These are phyloP conservation scores for Peronospora tabacina DNA, from an alignment of 352 stramenopile genomes.

Conservation along the genomic window DNA sequence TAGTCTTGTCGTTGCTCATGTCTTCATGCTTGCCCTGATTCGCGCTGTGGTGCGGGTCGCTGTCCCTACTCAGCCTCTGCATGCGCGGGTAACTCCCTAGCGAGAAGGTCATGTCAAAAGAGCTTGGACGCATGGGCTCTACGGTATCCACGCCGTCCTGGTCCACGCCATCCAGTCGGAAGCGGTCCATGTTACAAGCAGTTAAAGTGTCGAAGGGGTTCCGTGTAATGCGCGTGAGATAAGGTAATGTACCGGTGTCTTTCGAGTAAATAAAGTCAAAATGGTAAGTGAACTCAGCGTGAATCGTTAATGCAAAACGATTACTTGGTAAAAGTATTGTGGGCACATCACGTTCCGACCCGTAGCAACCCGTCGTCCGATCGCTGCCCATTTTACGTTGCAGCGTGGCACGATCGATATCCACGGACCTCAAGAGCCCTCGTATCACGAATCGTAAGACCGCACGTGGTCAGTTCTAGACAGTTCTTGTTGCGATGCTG, in stretches of 20 bases:
- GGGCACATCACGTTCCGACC: conserved; percentile 20
- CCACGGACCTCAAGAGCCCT: neutral
- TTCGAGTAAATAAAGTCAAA: conserved; percentile 14
- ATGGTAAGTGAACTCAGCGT: conserved; percentile 14
- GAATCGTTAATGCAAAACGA: conserved; percentile 12
- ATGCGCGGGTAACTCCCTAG: conserved; percentile 42
- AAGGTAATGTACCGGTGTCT: conserved; percentile 12
- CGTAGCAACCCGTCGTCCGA: conserved; percentile 18
- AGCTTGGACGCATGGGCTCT: conserved; percentile 80
- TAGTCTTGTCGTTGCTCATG: conserved; percentile 5
- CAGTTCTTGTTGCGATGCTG: conserved; percentile 8
- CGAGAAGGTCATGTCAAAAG: conserved; percentile 85
- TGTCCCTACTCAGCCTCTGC: conserved; percentile 23
- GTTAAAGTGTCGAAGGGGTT: neutral
- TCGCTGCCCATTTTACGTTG: conserved; percentile 15
- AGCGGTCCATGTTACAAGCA: conserved; percentile 62
- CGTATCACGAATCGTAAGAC: conserved; percentile 2
- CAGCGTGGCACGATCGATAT: conserved; percentile 14
- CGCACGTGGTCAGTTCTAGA: neutral
- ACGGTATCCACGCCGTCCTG: conserved; percentile 69
- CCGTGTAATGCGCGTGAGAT: neutral
- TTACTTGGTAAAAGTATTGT: conserved; percentile 22
- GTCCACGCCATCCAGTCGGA: conserved; percentile 71
- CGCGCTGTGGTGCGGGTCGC: conserved; percentile 20
- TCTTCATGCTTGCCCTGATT: conserved; percentile 23